phyloP scores from a whole-genome alignment of 2,329 filamentous ascomycete genomes.

The Hyphodiscus sp. region DNA sequence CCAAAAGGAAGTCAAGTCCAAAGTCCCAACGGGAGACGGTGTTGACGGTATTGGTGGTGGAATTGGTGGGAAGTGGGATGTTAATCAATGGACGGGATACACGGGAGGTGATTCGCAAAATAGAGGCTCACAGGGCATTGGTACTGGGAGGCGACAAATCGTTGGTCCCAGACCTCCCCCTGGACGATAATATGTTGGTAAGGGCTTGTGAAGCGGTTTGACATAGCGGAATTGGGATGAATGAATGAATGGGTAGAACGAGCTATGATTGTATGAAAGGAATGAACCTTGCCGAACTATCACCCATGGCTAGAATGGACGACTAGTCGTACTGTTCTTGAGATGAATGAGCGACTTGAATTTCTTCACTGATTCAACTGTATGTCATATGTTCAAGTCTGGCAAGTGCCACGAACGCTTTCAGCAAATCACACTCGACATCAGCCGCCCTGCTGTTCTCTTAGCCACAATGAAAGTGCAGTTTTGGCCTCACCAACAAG shows the following conservation, averaged over 20 bases:
- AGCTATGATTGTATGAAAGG: neutral
- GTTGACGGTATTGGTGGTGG: slow-evolving; percentile 62
- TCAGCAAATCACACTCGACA: too few species aligned
- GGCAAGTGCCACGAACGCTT: neutral
- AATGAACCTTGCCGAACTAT: neutral
- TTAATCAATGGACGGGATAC: slow-evolving; percentile 52
- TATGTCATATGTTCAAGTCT: neutral
- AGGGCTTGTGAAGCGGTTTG: neutral
- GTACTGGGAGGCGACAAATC: slow-evolving; percentile 68
- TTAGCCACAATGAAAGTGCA: too few species aligned
- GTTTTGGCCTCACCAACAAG: neutral
- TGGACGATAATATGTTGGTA: slow-evolving; percentile 6
- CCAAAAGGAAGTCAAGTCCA: slow-evolving; percentile 52
- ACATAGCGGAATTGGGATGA: neutral
- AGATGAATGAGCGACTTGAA: neutral
- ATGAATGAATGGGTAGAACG: neutral
- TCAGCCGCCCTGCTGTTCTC: too few species aligned
- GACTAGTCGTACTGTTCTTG: neutral
- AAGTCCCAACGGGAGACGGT: slow-evolving; percentile 39
- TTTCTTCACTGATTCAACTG: neutral
- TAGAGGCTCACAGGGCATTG: slow-evolving; percentile 56
- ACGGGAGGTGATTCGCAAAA: slow-evolving; percentile 73
- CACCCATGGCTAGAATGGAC: neutral
- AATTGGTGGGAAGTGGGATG: slow-evolving; percentile 62
- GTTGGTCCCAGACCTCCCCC: slow-evolving; percentile 65